Conservation (phyloP, 208 protist species). For the Trypanosoma avium region DNA sequence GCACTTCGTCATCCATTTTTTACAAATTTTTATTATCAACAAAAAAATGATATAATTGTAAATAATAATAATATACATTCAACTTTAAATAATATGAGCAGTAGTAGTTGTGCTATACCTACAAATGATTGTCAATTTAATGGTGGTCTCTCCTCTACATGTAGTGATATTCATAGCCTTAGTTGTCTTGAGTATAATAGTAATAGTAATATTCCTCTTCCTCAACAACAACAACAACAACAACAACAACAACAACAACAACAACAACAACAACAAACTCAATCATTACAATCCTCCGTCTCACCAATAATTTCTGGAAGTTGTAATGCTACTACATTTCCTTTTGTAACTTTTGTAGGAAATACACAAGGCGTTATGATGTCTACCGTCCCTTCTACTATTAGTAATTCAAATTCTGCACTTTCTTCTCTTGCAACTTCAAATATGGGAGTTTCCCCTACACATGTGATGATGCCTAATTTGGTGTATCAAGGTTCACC, state of each 20-base stretch:
- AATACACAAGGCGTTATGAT: conserved; percentile 8
- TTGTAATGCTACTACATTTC: conserved; percentile 5
- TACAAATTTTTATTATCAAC: not conserved
- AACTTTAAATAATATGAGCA: too few relatives aligned
- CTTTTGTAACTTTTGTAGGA: not conserved
- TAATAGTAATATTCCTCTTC: not conserved
- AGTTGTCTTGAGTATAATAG: conserved; percentile 19
- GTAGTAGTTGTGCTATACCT: not conserved
- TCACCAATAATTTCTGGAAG: not conserved
- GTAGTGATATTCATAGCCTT: not conserved
- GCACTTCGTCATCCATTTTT: conserved; percentile 73
- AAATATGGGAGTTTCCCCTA: conserved; percentile 1
- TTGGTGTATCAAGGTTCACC: not conserved
- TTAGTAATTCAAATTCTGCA: not conserved
- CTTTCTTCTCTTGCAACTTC: not conserved
- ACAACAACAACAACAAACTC: not conserved
- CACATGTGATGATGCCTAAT: not conserved
- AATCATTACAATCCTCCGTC: too few relatives aligned
- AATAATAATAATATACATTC: too few relatives aligned
- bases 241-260: conserved; percentile 16
- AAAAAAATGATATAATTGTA: not conserved
- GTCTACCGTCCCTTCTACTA: conserved; percentile 20
- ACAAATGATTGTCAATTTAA: not conserved
- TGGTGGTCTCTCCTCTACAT: not conserved
- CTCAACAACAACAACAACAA: not conserved